Percentiles rank a stretch among this genome's conserved stretches.
These are phyloP conservation scores for Xylariaceae sp. DNA, from an alignment of 2,329 filamentous ascomycete genomes.

Conservation along the genomic window DNA sequence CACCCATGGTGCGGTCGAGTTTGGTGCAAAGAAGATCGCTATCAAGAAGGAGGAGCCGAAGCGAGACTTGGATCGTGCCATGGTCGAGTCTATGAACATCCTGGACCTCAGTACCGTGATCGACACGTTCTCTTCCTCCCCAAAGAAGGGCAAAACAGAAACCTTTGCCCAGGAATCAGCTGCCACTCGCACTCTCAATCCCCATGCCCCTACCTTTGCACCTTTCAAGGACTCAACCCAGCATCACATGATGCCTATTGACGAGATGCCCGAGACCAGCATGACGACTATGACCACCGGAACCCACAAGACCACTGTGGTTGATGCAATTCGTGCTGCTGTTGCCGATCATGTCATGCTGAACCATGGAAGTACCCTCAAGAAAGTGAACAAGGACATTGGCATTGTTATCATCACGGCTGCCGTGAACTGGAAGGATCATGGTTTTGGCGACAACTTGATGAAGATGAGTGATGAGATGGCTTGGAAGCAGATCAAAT, in stretches of 20 bases:
- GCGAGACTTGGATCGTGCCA: neutral
- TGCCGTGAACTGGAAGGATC: neutral
- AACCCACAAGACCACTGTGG: neutral
- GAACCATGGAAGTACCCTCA: neutral
- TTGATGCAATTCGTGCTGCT: neutral
- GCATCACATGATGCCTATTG: neutral
- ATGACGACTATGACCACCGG: neutral
- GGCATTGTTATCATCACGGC: neutral
- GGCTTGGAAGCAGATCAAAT: conserved; percentile 1
- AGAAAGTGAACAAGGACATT: neutral
- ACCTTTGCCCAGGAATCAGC: too few relatives aligned
- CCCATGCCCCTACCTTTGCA: neutral
- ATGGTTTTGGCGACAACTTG: neutral
- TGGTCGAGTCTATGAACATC: neutral
- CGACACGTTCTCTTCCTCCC: neutral
- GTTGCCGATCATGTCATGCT: neutral
- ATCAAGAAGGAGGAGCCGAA: neutral
- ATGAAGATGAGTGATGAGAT: neutral
- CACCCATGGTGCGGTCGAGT: neutral
- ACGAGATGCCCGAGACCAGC: too few relatives aligned
- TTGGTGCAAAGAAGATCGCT: too few relatives aligned
- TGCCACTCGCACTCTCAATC: too few relatives aligned
- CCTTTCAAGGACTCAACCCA: neutral
- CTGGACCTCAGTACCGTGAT: neutral
- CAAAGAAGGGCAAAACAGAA: neutral